Percentiles rank a stretch among this genome's conserved stretches.
Evolutionary conservation across 768 basidiomycete species (phyloP).

Genomic region (Trametes cinnabarina): DNA sequence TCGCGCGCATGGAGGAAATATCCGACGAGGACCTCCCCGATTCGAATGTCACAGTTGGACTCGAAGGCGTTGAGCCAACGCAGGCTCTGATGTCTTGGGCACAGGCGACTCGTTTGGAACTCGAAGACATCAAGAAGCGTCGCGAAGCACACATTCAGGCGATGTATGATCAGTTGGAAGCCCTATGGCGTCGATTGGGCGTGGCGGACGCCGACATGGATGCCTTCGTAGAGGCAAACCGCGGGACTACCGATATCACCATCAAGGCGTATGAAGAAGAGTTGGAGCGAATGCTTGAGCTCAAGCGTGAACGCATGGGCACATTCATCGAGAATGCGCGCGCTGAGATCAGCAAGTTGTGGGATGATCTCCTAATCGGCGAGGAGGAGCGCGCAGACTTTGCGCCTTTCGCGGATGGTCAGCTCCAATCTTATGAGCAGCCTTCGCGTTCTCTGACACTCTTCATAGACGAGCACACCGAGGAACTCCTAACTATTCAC

Average conservation of each 20-base stretch:
- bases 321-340: conserved; percentile 81
- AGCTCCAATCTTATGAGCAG: too few species aligned
- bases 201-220: conserved; percentile 81
- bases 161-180: conserved; percentile 91
- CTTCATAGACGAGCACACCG: conserved; percentile 82
- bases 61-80: conserved; percentile 80
- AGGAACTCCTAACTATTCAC: conserved; percentile 81
- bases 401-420: conserved; percentile 80
- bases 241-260: conserved; percentile 77
- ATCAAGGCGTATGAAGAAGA: conserved; percentile 87
- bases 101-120: conserved; percentile 48
- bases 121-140: conserved; percentile 70
- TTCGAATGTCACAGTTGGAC: conserved; percentile 43
- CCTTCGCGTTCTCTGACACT: too few species aligned
- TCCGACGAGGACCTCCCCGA: conserved; percentile 47
- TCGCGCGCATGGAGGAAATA: conserved; percentile 58
- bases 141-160: conserved; percentile 86
- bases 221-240: conserved; percentile 83
- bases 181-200: conserved; percentile 85
- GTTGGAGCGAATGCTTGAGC: conserved; percentile 82
- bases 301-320: conserved; percentile 86
- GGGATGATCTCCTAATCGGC: conserved; percentile 84
- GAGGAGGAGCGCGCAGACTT: conserved; percentile 82
- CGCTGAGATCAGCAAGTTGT: conserved; percentile 74
- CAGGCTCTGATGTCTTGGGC: conserved; percentile 75